Percentiles rank a stretch among this genome's conserved stretches.
phyloP scores from a whole-genome alignment of 768 basidiomycete species.

The Macrolepiota fuliginosa region DNA sequence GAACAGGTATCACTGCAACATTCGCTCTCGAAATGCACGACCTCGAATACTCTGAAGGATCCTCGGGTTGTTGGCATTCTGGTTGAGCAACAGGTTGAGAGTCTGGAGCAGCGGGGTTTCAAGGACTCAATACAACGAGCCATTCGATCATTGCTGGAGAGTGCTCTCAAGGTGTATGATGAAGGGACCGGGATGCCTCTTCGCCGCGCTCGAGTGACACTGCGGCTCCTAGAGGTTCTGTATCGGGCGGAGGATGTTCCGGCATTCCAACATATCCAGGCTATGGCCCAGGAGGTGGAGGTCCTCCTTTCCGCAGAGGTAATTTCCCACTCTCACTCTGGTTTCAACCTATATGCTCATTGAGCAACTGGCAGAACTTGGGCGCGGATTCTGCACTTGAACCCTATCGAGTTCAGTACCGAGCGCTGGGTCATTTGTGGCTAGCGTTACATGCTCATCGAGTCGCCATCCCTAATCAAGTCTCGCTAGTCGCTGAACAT shows the following conservation, averaged over 20 bases:
- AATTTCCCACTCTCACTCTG: not conserved
- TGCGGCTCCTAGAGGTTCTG: conserved; percentile 51
- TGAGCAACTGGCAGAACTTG: conserved; percentile 24
- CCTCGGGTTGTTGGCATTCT: conserved; percentile 45
- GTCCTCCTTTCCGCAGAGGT: conserved; percentile 42
- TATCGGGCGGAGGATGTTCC: conserved; percentile 34
- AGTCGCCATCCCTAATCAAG: conserved; percentile 40
- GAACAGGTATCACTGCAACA: conserved; percentile 45
- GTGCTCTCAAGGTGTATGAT: conserved; percentile 50
- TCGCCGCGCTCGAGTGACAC: conserved; percentile 53
- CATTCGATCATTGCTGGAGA: conserved; percentile 41
- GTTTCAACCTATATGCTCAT: not conserved
- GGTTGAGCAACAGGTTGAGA: conserved; percentile 58
- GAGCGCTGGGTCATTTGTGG: conserved; percentile 60
- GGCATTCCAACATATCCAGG: conserved; percentile 30
- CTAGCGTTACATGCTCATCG: conserved; percentile 70
- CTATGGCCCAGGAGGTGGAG: conserved; percentile 40
- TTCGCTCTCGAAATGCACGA: conserved; percentile 9
- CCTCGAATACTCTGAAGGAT: conserved; percentile 1
- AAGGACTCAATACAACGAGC: conserved; percentile 52
- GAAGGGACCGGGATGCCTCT: conserved; percentile 45
- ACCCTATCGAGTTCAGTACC: conserved; percentile 43
- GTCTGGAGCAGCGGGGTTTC: conserved; percentile 52
- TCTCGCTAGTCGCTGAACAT: conserved; percentile 44
- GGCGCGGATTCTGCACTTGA: conserved; percentile 33